Evolutionary conservation across 169 alveolate species (phyloP), one percentile per base, ranked within the genome.

Genomic region (Plasmodium knowlesi): DNA sequence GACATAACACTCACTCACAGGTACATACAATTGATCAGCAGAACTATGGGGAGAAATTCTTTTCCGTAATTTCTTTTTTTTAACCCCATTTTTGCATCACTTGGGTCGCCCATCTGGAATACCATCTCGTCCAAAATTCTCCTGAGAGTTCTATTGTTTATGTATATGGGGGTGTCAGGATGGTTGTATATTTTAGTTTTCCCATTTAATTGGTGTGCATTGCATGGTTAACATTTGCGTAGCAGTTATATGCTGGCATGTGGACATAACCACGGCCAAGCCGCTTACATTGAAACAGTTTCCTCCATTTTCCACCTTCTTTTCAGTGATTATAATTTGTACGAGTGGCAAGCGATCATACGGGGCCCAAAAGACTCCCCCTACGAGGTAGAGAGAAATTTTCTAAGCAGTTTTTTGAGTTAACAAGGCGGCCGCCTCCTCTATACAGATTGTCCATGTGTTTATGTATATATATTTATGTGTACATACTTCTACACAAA

Each of bases 361-460:
- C 93, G 92, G 70, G 99, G 99, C 0, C 99, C 99, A 2, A 96
- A 92, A 28, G 98, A 97, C 79, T 97, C 99, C 2, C 99, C 99
- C 25, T 98, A 98, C 92, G 98, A 98, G 95, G 98, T 97, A 93
- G 32, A 22, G 37, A 6, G 32, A 16, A 61, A 61, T 14, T 3
- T 61, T 8, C 74, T n/a, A 4, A 25, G 74, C 10, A 61, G n/a
- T 0, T 46, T 46, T 46, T 46, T 12, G 39, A 46, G n/a, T 46
- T n/a, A 46, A n/a, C 57, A 46, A 12, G n/a, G 57, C 57, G n/a
- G 57, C 57, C 12, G 16, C 57, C 10, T 46, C 12, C 57, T 16
- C n/a, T 10, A 5, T 46, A 5, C 16, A 46, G n/a, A 46, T 46
- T 46, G 3, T 5, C 5, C 57, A 0, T 30, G 37, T 70, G 16